Evolutionary conservation across 192 early-diverging fungal species (phyloP).

Genomic region (Coemansia sp.): DNA sequence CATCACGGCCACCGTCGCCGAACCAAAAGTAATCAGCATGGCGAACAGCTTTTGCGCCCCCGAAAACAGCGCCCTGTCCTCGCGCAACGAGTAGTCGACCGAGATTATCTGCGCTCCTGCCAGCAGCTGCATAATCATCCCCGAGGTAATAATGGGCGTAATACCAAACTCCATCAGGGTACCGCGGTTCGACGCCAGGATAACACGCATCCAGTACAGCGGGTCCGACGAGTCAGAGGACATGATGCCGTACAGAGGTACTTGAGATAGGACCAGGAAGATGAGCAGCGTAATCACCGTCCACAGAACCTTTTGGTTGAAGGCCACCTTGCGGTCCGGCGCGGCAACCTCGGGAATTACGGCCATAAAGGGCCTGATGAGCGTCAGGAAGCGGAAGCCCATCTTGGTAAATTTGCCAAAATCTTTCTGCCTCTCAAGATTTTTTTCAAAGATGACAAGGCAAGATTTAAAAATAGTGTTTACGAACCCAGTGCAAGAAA

Average conservation of each 20-base stretch:
- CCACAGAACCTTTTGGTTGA: slow-evolving; percentile 99
- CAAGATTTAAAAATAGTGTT: background rate
- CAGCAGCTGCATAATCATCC: slow-evolving; percentile 99
- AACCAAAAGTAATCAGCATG: slow-evolving; percentile 98
- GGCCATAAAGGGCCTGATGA: slow-evolving; percentile 97
- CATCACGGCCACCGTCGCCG: slow-evolving; percentile 98
- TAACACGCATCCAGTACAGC: slow-evolving; percentile 99
- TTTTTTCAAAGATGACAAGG: background rate
- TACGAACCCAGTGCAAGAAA: background rate
- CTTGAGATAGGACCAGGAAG: slow-evolving; percentile 99
- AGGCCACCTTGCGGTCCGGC: slow-evolving; percentile 96
- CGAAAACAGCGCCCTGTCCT: slow-evolving; percentile 97
- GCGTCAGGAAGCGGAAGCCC: slow-evolving; percentile 88
- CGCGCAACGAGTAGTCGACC: slow-evolving; percentile 98
- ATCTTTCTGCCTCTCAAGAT: background rate
- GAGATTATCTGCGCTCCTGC: slow-evolving; percentile 99
- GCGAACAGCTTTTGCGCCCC: slow-evolving; percentile 99
- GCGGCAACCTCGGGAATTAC: slow-evolving; percentile 97
- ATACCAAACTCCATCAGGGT: slow-evolving; percentile 99
- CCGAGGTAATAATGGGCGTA: slow-evolving; percentile 98
- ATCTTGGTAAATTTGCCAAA: slow-evolving; percentile 17
- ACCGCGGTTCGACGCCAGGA: slow-evolving; percentile 99
- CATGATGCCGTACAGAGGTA: slow-evolving; percentile 99
- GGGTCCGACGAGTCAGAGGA: slow-evolving; percentile 98
- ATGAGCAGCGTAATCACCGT: slow-evolving; percentile 99